A percentile compares a stretch with the other conserved stretches of the same genome.
phyloP scores from a whole-genome alignment of 2,329 filamentous ascomycete species.

The Fusarium bactridioides region DNA sequence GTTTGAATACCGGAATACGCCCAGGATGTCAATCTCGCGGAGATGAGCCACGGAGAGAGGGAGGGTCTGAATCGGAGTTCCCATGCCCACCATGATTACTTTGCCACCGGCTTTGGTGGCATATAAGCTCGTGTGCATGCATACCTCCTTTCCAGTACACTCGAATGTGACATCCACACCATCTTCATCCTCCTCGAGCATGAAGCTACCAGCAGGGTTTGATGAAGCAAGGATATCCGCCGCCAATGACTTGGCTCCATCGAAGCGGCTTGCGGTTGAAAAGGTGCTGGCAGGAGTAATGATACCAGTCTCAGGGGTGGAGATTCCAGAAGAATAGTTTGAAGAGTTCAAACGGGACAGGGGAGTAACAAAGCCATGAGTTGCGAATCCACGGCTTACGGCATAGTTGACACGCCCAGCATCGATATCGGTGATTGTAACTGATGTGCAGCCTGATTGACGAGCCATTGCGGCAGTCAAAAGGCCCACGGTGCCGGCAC shows the following conservation, averaged over 20 bases:
- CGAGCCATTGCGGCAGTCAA: slow-evolving; percentile 69
- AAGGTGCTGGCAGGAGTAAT: slow-evolving; percentile 57
- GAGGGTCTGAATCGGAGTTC: slow-evolving; percentile 77
- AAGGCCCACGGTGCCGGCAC: slow-evolving; percentile 69
- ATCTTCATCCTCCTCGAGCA: slow-evolving; percentile 66
- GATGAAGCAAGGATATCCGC: slow-evolving; percentile 57
- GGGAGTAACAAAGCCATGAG: slow-evolving; percentile 64
- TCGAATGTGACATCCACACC: slow-evolving; percentile 78
- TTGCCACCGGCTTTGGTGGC: slow-evolving; percentile 75
- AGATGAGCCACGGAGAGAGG: slow-evolving; percentile 76
- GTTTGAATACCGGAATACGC: slow-evolving; percentile 80
- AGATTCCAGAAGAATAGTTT: slow-evolving; percentile 57
- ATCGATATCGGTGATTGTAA: slow-evolving; percentile 69
- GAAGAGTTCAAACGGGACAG: slow-evolving; percentile 53
- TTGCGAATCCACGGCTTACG: slow-evolving; percentile 65
- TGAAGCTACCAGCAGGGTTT: slow-evolving; percentile 37
- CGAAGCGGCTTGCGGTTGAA: slow-evolving; percentile 58
- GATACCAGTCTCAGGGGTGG: slow-evolving; percentile 52
- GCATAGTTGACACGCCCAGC: slow-evolving; percentile 67
- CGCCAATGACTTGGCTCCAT: slow-evolving; percentile 59
- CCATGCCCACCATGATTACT: slow-evolving; percentile 82
- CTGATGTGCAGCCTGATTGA: slow-evolving; percentile 64
- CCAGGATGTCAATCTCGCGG: slow-evolving; percentile 79
- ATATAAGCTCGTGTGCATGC: slow-evolving; percentile 78
- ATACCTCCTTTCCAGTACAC: slow-evolving; percentile 78